Base-by-base conservation (phyloP, 768 basidiomycete species). In the Lentinus tigrinus region DNA sequence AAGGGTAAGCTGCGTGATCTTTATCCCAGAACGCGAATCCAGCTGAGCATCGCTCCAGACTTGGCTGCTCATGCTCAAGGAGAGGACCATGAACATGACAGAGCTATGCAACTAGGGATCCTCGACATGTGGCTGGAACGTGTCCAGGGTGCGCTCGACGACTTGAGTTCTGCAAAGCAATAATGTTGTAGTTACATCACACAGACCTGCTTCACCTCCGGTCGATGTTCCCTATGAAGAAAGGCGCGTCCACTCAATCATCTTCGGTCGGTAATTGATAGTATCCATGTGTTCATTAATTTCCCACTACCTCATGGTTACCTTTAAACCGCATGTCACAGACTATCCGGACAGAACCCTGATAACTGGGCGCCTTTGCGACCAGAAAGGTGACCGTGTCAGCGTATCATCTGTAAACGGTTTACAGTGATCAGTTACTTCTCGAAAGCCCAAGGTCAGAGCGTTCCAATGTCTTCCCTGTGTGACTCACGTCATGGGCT, bases 71-170 rank as follows among this genome's bases (percentile, higher is more conserved):
- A 42, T 21, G 9, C 37, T 23, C 3, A 23, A 11, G 31, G 42
- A 58, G 8, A 38, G 26, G 11, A 38, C 7, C 28, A 58, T 26
- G 28, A 54, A 4, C 42, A 62, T 28, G 42, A 62, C 34, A 26
- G 13, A 17, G 47, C 46, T 0, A 42, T 63, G 53, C 53, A 63
- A 51, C 53, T 63, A 26, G 59, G 39, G 6, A 68, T 66, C 14
- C 52, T 60, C 19, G 54, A 52, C 2, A 64, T 62, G 65, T 67
- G 61, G 65, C 36, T 65, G 23, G 63, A 63, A 4, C 58, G 68
- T 4, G 52, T 54, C 16, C 40, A 36, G 28, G 60, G 42, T 5
- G 47, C 44, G 1, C 49, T 69, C 11, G 40, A 56, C 3, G 21
- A 37, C 11, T 50, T 14, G 8, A 10, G 14, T 19, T n/a, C 16